phyloP scores from a whole-genome alignment of 371 early-diverging fungal species.

The Apophysomyces ossiformis region DNA sequence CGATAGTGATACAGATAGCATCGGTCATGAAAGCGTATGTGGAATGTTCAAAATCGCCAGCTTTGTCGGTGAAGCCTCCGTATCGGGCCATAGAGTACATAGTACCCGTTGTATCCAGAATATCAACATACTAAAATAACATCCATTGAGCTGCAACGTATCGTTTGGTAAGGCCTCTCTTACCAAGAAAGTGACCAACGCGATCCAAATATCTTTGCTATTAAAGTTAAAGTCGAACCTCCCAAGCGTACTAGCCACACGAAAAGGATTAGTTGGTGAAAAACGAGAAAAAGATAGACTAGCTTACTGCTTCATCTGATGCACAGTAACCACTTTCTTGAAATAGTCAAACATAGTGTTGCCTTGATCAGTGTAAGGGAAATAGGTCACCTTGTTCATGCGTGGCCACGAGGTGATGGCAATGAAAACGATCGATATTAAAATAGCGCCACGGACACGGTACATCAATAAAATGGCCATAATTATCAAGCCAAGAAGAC shows the following conservation, averaged over 20 bases:
- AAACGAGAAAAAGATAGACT: too few species aligned
- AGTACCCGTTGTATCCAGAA: conserved; percentile 79
- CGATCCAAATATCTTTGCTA: conserved; percentile 71
- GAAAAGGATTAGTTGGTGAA: not conserved
- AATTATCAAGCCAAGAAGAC: conserved; percentile 72
- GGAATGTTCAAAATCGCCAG: conserved; percentile 77
- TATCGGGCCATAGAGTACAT: conserved; percentile 79
- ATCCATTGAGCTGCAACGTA: not conserved
- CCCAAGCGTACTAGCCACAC: conserved; percentile 45
- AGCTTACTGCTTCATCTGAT: conserved; percentile 49
- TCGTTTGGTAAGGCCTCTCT: not conserved
- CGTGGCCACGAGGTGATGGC: conserved; percentile 71
- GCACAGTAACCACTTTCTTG: conserved; percentile 69
- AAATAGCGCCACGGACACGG: conserved; percentile 73
- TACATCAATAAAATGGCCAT: conserved; percentile 65
- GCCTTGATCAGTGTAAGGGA: conserved; percentile 68
- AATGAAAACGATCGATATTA: conserved; percentile 70
- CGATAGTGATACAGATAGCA: conserved; percentile 65
- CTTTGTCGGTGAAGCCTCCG: conserved; percentile 70
- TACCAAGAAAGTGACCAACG: conserved; percentile 71
- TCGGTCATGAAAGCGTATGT: conserved; percentile 72
- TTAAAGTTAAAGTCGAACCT: conserved; percentile 64
- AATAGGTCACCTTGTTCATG: conserved; percentile 68
- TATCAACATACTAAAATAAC: conserved; percentile 63
- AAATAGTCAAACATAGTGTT: conserved; percentile 68